Conservation (phyloP, 257 asterid genomes). For the Euphrasia confusa region DNA sequence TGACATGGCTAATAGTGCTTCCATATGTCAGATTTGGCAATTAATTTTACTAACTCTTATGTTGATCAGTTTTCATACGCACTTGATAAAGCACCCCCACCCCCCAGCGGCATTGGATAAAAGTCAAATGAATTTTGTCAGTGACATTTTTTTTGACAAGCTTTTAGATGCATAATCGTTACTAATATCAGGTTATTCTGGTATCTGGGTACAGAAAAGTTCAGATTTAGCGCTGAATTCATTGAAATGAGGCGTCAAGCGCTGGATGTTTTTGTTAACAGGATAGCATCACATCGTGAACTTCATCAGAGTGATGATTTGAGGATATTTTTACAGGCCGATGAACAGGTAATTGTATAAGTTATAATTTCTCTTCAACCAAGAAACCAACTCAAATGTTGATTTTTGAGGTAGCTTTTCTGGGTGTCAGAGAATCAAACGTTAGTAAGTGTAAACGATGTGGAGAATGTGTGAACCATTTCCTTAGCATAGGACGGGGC, state of each 20-base stretch:
- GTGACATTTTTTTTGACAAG: conserved; percentile 11
- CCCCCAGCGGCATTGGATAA: background rate
- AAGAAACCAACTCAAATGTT: conserved; percentile 8
- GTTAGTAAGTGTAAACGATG: conserved; percentile 9
- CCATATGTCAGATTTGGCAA: conserved; percentile 12
- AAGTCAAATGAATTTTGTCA: conserved; percentile 12
- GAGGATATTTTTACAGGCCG: conserved; percentile 86
- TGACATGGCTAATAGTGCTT: conserved; percentile 14
- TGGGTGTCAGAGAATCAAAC: conserved; percentile 12
- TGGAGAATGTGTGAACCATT: conserved; percentile 6
- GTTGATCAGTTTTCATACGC: background rate
- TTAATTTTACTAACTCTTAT: conserved; percentile 6
- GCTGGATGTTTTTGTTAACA: conserved; percentile 75
- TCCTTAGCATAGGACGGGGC: conserved; percentile 8
- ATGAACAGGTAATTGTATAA: conserved; percentile 70
- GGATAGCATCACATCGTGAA: conserved; percentile 81
- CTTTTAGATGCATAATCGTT: conserved; percentile 12
- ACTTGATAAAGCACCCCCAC: background rate
- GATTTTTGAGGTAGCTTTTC: conserved; percentile 21
- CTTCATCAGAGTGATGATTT: conserved; percentile 84
- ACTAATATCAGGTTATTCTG: conserved; percentile 23
- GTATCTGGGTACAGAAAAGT: conserved; percentile 53
- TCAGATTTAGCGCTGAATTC: conserved; percentile 89
- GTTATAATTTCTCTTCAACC: conserved; percentile 20
- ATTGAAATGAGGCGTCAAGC: conserved; percentile 98